Percentiles rank a stretch among this genome's conserved stretches.
phyloP scores from a whole-genome alignment of 2,329 filamentous ascomycete genomes.

The Colletotrichum limetticola region DNA sequence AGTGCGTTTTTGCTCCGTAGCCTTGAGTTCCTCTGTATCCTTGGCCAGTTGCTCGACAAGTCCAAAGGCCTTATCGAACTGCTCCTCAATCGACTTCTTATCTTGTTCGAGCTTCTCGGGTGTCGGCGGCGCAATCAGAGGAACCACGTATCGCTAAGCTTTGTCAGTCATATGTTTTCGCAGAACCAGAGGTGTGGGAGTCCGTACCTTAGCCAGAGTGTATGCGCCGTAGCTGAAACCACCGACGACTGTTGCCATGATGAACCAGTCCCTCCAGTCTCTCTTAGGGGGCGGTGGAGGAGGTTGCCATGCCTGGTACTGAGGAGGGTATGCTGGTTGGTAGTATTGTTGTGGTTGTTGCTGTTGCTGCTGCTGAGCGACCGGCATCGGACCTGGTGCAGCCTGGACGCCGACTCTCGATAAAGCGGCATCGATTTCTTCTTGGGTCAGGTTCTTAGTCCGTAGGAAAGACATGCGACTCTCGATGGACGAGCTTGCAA shows the following conservation, averaged over 20 bases:
- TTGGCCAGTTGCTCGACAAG: slow-evolving; percentile 91
- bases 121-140: slow-evolving; percentile 91
- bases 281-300: slow-evolving; percentile 74
- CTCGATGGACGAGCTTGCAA: slow-evolving; percentile 89
- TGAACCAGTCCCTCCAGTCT: slow-evolving; percentile 99
- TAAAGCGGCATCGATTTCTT: slow-evolving; percentile 90
- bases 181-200: neutral
- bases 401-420: slow-evolving; percentile 74
- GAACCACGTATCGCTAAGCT: slow-evolving; percentile 84
- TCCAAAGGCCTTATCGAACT: slow-evolving; percentile 91
- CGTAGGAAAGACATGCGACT: slow-evolving; percentile 93
- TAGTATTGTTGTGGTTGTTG: slow-evolving; percentile 55
- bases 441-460: slow-evolving; percentile 96
- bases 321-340: slow-evolving; percentile 60
- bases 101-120: slow-evolving; percentile 94
- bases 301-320: slow-evolving; percentile 67
- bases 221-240: slow-evolving; percentile 92
- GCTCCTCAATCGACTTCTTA: slow-evolving; percentile 90
- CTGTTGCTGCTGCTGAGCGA: slow-evolving; percentile 55
- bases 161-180: slow-evolving; percentile 37
- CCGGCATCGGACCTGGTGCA: slow-evolving; percentile 53
- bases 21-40: slow-evolving; percentile 90
- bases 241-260: slow-evolving; percentile 96
- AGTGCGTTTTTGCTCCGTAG: slow-evolving; percentile 85
- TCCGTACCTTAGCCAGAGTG: slow-evolving; percentile 80